Evolutionary conservation across 2,329 filamentous ascomycete genomes (phyloP), one percentile per base, ranked within the genome.

Genomic region (Intubia oerlemansii): DNA sequence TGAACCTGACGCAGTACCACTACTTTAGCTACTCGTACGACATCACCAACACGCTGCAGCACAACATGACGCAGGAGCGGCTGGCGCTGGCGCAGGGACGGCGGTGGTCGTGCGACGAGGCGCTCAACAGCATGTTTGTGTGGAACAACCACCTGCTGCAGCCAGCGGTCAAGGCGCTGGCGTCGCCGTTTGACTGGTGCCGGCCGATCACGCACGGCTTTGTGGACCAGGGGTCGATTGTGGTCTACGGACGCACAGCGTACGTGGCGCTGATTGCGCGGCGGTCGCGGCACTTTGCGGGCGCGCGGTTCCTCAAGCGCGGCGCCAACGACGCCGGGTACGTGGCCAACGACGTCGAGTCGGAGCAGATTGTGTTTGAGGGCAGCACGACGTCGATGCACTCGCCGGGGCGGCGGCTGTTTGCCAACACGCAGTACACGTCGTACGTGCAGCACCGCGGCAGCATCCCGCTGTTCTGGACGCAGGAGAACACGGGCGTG

Each of bases 11-110:
- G 1, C 66, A 77, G 32, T 90, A 79, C 0, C 98, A 98, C 48
- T 98, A 98, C 51, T 98, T 93, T 55, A 93, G 85, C 53, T 93
- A 93, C 47, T 90, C 85, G 0, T 98, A 98, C 52, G 81, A 98
- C 45, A 77, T 95, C 39, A 98, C 88, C 1, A 68, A 73, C 30
- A 91, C 82, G 1, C 56, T 98, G 26, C 88, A 98, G 47, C 71
- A 85, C 43, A 98, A 98, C 42, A 82, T 98, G 35, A 73, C 72
- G 13, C 64, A 70, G 18, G 82, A 93, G 49, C 66, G 88, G 22
- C 59, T 66, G 27, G 69, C 73, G 3, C 51, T 91, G 28, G 62
- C 67, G 17, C 58, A 70, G 34, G 79, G 77, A 1, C 51, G 60
- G 10, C 54, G 65, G 2, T 62, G 66, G 17, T 58, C 63, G 6